Evolutionary conservation across 2,329 filamentous ascomycete species (phyloP).

Genomic region (Lasiodiplodia citricola): DNA sequence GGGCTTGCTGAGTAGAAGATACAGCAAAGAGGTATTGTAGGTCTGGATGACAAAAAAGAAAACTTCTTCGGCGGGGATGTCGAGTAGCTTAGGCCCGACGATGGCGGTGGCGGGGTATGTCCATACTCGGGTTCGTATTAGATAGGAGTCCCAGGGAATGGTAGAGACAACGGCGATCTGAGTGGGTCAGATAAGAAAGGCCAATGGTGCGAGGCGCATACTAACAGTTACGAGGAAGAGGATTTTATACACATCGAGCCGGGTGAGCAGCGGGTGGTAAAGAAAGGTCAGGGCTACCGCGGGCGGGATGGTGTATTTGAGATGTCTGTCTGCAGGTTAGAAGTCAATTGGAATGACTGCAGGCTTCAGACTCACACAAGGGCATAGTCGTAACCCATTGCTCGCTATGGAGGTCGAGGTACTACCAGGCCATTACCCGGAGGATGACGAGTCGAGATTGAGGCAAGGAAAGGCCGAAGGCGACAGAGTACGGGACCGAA

Average conservation of each 20-base stretch:
- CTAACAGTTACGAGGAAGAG: conserved; percentile 60
- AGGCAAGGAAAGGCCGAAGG: background rate
- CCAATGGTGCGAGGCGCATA: background rate
- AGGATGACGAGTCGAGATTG: background rate
- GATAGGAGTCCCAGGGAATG: conserved; percentile 77
- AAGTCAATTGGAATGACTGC: background rate
- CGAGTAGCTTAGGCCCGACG: conserved; percentile 64
- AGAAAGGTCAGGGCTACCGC: conserved; percentile 64
- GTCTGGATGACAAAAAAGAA: conserved; percentile 82
- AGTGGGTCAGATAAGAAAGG: conserved; percentile 33
- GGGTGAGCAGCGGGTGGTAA: conserved; percentile 66
- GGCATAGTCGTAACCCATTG: conserved; percentile 67
- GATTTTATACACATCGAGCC: conserved; percentile 67
- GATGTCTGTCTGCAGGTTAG: conserved; percentile 54
- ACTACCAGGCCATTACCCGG: conserved; percentile 28
- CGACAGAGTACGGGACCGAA: background rate
- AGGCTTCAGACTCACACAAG: conserved; percentile 59
- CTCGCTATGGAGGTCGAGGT: conserved; percentile 29
- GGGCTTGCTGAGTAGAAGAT: conserved; percentile 69
- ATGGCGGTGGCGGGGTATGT: conserved; percentile 71
- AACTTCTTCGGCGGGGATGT: conserved; percentile 73
- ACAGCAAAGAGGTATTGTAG: conserved; percentile 72
- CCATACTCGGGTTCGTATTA: conserved; percentile 72
- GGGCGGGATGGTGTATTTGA: conserved; percentile 70
- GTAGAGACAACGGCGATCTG: conserved; percentile 70